Evolutionary conservation across 768 basidiomycete species (phyloP).

Genomic region (Rhodotorula taiwanensis): DNA sequence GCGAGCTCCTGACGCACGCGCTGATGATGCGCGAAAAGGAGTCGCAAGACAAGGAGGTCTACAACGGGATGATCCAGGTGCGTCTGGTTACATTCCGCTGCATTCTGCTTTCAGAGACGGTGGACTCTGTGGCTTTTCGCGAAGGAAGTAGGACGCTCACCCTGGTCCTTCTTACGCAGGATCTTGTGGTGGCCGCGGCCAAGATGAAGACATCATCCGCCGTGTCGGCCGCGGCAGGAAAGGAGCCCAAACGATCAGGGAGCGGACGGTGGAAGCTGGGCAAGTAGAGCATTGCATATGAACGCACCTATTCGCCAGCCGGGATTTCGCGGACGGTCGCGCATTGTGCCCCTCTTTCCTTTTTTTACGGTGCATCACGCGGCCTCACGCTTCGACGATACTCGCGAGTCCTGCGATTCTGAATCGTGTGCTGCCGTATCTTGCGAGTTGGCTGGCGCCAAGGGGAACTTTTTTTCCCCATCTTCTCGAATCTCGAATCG

Average conservation of each 20-base stretch:
- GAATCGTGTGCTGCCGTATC: too few relatives aligned
- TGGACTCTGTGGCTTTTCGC: too few relatives aligned
- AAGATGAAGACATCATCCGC: slow-evolving; percentile 31
- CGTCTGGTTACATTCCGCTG: neutral
- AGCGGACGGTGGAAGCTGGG: slow-evolving; percentile 18
- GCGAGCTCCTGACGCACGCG: slow-evolving; percentile 31
- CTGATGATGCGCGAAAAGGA: slow-evolving; percentile 35
- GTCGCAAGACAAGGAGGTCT: slow-evolving; percentile 33
- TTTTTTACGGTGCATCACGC: too few relatives aligned
- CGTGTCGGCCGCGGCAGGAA: neutral
- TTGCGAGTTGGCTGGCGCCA: too few relatives aligned
- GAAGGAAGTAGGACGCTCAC: too few relatives aligned
- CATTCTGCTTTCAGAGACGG: neutral
- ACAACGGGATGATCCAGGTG: slow-evolving; percentile 37
- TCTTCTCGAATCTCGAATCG: too few relatives aligned
- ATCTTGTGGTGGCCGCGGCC: slow-evolving; percentile 31
- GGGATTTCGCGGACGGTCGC: too few relatives aligned
- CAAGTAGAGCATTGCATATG: neutral
- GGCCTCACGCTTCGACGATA: too few relatives aligned
- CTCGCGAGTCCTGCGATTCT: too few relatives aligned
- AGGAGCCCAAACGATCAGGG: slow-evolving; percentile 9
- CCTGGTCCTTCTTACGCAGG: slow-evolving; percentile 7
- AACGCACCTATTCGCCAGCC: too few relatives aligned
- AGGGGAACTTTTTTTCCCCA: too few relatives aligned
- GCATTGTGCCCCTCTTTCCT: too few relatives aligned